Percentiles rank a stretch among this genome's conserved stretches.
phyloP scores from a whole-genome alignment of 768 basidiomycete genomes.

The Lentinula detonsa region DNA sequence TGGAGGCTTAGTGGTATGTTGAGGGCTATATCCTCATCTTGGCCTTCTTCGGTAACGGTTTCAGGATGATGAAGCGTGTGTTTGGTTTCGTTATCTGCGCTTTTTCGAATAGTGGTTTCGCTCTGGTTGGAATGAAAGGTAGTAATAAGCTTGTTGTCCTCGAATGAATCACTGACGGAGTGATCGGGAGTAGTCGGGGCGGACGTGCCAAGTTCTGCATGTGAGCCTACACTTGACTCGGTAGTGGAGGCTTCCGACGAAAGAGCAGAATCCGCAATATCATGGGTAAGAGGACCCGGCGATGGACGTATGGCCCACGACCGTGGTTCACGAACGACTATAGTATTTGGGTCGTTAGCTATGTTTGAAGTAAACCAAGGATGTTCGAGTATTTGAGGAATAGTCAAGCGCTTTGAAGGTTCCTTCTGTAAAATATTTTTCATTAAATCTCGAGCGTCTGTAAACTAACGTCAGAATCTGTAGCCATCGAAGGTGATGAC shows the following conservation, averaged over 20 bases:
- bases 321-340: slow-evolving; percentile 6
- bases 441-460: slow-evolving; percentile 85
- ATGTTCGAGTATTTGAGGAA: slow-evolving; percentile 81
- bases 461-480: background rate
- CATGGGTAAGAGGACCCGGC: slow-evolving; percentile 4
- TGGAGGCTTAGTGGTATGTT: slow-evolving; percentile 20
- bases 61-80: slow-evolving; percentile 36
- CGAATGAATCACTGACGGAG: slow-evolving; percentile 35
- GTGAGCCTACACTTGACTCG: slow-evolving; percentile 33
- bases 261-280: slow-evolving; percentile 23
- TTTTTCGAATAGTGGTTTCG: slow-evolving; percentile 54
- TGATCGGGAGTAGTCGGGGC: slow-evolving; percentile 57
- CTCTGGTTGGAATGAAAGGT: slow-evolving; percentile 47
- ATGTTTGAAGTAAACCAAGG: slow-evolving; percentile 66
- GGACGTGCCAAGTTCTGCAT: slow-evolving; percentile 34
- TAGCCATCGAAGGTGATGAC: background rate
- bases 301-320: background rate
- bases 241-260: slow-evolving; percentile 49
- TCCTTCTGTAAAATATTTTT: slow-evolving; percentile 73
- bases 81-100: slow-evolving; percentile 25
- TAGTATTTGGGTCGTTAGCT: background rate
- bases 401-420: slow-evolving; percentile 65
- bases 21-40: slow-evolving; percentile 14
- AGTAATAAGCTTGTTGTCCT: slow-evolving; percentile 19
- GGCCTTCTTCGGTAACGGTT: slow-evolving; percentile 49